Percentiles rank a stretch among this genome's conserved stretches.
These are phyloP conservation scores for Vitis hybrid DNA, from an alignment of 177 flowering plant species.

Conservation along the genomic window DNA sequence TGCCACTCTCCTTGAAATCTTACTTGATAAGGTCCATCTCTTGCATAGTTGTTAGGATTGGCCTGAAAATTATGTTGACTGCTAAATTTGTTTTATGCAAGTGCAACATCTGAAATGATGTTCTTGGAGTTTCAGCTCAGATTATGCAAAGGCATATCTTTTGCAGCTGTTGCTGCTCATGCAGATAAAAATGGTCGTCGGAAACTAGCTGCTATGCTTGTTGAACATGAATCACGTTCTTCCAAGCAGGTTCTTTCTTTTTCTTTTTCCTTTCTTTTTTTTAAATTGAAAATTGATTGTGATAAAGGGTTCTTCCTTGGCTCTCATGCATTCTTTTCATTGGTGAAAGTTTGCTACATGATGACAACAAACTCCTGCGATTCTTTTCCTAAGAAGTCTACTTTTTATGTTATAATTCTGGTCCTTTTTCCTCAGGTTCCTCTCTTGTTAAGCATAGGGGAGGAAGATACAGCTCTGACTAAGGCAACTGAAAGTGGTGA, in stretches of 20 bases:
- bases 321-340: no score
- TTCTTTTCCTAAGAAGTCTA: no score
- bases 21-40: slow-evolving; percentile 81
- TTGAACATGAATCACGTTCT: slow-evolving; percentile 93
- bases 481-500: slow-evolving; percentile 99
- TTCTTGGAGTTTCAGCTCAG: slow-evolving; percentile 58
- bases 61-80: slow-evolving; percentile 1
- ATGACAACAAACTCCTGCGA: no score
- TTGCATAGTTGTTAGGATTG: neutral
- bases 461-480: slow-evolving; percentile 83
- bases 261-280: neutral
- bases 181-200: slow-evolving; percentile 88
- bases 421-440: slow-evolving; percentile 67
- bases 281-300: neutral
- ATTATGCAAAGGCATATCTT: slow-evolving; percentile 89
- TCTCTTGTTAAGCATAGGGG: slow-evolving; percentile 89
- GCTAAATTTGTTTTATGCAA: slow-evolving; percentile 1
- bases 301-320: neutral
- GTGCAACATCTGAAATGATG: slow-evolving; percentile 1
- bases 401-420: neutral
- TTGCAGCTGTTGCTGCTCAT: slow-evolving; percentile 99
- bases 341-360: no score
- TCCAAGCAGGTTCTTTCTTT: slow-evolving; percentile 79
- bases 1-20: slow-evolving; percentile 71
- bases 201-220: slow-evolving; percentile 94